A percentile compares a stretch with the other conserved stretches of the same genome.
Evolutionary conservation across 768 basidiomycete genomes (phyloP).

Genomic region (Termitomyces sp.): DNA sequence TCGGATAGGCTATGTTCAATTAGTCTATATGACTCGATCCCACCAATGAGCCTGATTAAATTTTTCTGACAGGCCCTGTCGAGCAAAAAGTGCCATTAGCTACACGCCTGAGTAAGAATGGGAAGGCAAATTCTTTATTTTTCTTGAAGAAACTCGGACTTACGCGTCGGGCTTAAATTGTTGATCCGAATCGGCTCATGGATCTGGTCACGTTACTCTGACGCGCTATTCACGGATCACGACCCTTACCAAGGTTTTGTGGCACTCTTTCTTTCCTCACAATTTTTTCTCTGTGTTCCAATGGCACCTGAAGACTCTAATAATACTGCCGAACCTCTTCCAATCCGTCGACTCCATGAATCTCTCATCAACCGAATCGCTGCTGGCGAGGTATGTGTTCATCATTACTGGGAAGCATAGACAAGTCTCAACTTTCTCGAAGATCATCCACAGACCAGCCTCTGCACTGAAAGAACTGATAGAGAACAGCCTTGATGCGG

Average conservation of each 20-base stretch:
- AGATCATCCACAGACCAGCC: conserved; percentile 58
- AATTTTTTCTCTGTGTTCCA: neutral
- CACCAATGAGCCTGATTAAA: too few species aligned
- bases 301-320: conserved; percentile 4
- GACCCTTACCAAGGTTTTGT: neutral
- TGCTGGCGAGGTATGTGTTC: conserved; percentile 52
- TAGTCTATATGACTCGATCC: too few species aligned
- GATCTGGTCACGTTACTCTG: conserved; percentile 4
- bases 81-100: too few species aligned
- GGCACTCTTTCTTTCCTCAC: neutral
- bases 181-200: neutral
- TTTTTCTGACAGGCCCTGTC: too few species aligned
- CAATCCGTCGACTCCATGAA: conserved; percentile 74
- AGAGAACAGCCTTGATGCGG: conserved; percentile 95
- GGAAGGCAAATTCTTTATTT: too few species aligned
- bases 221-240: conserved; percentile 11
- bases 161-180: too few species aligned
- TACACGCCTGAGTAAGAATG: too few species aligned
- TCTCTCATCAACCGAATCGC: conserved; percentile 90
- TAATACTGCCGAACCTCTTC: conserved; percentile 36
- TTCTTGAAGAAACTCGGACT: too few species aligned
- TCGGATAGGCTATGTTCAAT: neutral
- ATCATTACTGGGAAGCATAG: neutral
- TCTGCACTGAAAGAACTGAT: conserved; percentile 95
- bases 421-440: neutral